A percentile compares a stretch with the other conserved stretches of the same genome.
phyloP scores from a whole-genome alignment of 768 basidiomycete genomes.

The Tephrocybe rancida region DNA sequence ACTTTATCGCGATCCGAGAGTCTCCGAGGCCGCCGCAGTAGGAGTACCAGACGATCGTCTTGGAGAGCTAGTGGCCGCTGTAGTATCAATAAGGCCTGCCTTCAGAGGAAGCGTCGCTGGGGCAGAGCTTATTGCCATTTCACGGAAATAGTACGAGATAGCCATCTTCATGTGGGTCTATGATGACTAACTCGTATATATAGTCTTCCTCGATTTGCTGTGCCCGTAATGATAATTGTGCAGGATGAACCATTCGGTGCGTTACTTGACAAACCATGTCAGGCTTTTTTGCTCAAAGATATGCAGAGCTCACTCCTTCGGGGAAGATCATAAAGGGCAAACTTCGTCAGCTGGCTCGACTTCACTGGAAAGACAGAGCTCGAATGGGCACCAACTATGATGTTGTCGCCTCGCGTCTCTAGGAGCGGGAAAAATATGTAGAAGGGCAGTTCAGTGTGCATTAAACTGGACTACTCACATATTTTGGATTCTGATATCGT shows the following conservation, averaged over 20 bases:
- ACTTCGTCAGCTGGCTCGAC: conserved; percentile 46
- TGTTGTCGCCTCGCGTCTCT: conserved; percentile 7
- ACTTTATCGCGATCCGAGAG: conserved; percentile 53
- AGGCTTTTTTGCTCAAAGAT: not conserved
- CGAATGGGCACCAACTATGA: not conserved
- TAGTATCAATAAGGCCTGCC: conserved; percentile 53
- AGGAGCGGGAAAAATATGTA: not conserved
- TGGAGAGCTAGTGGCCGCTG: conserved; percentile 61
- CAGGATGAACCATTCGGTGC: conserved; percentile 45
- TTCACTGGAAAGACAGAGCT: conserved; percentile 41
- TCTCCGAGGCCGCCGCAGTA: conserved; percentile 59
- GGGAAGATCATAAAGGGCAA: conserved; percentile 59
- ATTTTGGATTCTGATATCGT: too few species aligned
- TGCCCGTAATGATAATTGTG: conserved; percentile 61
- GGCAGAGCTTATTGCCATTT: conserved; percentile 43
- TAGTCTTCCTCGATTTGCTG: conserved; percentile 56
- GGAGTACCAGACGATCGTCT: conserved; percentile 60
- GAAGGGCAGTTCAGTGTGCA: too few species aligned
- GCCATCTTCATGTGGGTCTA: not conserved
- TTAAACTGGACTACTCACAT: too few species aligned
- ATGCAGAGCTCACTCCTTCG: conserved; percentile 55
- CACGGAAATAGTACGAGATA: conserved; percentile 41
- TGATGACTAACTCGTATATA: not conserved
- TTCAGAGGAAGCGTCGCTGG: conserved; percentile 50
- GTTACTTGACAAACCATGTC: not conserved